Evolutionary conservation across 2,329 filamentous ascomycete species (phyloP).

Genomic region (Colletotrichum sojae): DNA sequence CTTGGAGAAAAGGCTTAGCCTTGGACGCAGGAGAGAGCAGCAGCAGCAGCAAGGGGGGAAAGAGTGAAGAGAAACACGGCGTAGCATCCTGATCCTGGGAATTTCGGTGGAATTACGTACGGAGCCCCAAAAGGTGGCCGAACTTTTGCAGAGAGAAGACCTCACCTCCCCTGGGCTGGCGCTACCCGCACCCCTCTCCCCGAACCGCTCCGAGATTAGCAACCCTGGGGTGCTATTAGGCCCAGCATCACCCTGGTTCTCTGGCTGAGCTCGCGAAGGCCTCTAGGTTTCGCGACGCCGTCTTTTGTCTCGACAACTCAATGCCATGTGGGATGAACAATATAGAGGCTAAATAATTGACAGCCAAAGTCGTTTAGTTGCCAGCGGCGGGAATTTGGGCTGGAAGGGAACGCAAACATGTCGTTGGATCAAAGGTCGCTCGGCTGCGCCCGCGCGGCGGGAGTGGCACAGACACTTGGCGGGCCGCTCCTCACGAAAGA

Average conservation of each 20-base stretch:
- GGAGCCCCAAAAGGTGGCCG: slow-evolving; percentile 4
- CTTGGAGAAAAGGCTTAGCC: slow-evolving; percentile 21
- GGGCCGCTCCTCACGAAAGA: neutral
- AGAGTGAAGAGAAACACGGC: neutral
- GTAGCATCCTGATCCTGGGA: neutral
- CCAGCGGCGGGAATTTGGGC: neutral
- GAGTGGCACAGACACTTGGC: slow-evolving; percentile 15
- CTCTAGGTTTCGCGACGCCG: neutral
- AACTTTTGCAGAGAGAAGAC: slow-evolving; percentile 6
- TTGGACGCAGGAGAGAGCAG: neutral
- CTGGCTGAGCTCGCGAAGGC: too few relatives aligned
- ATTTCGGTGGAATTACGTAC: slow-evolving; percentile 22
- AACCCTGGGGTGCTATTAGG: neutral
- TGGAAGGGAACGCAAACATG: neutral
- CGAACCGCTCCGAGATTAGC: slow-evolving; percentile 26
- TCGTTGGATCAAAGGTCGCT: neutral
- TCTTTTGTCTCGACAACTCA: slow-evolving; percentile 21
- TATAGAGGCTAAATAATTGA: neutral
- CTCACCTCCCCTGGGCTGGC: neutral
- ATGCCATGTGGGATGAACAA: neutral
- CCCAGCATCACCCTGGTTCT: slow-evolving; percentile 6
- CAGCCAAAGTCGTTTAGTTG: neutral
- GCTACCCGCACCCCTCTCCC: neutral
- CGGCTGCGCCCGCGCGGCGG: neutral
- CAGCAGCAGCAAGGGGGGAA: slow-evolving; percentile 7